Base-by-base conservation (phyloP, 2,329 filamentous ascomycete species). In the Pseudogymnoascus sp. region DNA sequence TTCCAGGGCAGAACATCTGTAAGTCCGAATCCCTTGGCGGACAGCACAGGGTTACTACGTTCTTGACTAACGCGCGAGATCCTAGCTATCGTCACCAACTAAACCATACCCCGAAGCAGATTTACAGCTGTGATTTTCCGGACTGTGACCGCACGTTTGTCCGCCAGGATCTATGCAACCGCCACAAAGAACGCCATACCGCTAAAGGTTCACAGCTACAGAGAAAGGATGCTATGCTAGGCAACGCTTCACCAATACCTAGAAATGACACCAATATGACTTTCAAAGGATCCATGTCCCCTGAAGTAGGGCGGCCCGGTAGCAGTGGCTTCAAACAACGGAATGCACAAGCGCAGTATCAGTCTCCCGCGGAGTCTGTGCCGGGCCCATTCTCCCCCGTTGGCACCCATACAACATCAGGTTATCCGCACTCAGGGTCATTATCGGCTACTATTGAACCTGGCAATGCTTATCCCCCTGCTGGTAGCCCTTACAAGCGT, bases 71-170 rank as follows among this genome's bases (percentile, higher is more conserved):
- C 14, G 26, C 3, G 21, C 19, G 45, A 19, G 11, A 41, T 45
- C 16, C 49, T 65, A 87, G 84, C 52, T 86, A 97, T 77, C 86
- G 94, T 52, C 93, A 97, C 76, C 92, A 97, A 77, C 78, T 97
- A 68, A 99, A 99, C 73, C 94, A 97, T 76, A 89, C 90, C 63
- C 93, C 93, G 16, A 97, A 97, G 76, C 91, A 95, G 72, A 96
- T 96, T 62, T 97, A 96, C 73, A 85, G 86, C 71, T 97, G 94
- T 78, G 91, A 95, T 72, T 96, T 92, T 70, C 90, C 91, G 19
- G 91, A 92, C 71, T 99, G 94, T 75, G 85, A 87, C 65, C 88
- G 93, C 60, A 88, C 90, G 33, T 99, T 97, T 77, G 93, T 97
- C 63, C 87, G 94, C 66, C 91, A 95, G 68, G 94, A 99, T 74